Evolutionary conservation across 2,329 filamentous ascomycete genomes (phyloP).

Genomic region (Pseudogymnoascus sp.): DNA sequence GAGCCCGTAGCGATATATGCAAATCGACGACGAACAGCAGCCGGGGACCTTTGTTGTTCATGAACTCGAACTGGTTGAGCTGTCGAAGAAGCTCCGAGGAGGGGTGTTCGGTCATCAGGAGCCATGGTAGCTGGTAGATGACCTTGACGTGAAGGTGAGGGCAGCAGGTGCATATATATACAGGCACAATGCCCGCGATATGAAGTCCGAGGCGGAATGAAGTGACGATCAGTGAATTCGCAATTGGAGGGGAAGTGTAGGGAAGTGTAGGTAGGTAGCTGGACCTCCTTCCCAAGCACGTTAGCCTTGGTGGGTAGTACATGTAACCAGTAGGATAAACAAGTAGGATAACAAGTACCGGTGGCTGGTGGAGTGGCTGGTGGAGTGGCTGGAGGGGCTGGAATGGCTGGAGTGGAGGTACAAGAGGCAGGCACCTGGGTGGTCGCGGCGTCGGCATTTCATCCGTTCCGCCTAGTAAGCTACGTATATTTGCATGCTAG

Average conservation of each 20-base stretch:
- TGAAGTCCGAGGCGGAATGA: neutral
- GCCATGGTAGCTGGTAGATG: conserved; percentile 18
- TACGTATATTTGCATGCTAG: neutral
- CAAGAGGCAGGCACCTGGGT: neutral
- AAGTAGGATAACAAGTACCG: too few relatives aligned
- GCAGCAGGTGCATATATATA: neutral
- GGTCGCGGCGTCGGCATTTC: neutral
- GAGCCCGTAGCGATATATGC: conserved; percentile 54
- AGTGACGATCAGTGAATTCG: conserved; percentile 5
- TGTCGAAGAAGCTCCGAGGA: conserved; percentile 55
- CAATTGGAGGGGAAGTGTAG: neutral
- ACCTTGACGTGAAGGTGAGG: neutral
- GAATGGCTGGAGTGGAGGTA: too few relatives aligned
- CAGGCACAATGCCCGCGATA: neutral
- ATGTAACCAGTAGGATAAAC: neutral
- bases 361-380: neutral
- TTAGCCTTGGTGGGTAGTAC: neutral
- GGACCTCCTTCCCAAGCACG: conserved; percentile 4
- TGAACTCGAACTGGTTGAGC: conserved; percentile 41
- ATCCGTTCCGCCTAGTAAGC: neutral
- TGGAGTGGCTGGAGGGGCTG: neutral
- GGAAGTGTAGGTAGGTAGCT: neutral
- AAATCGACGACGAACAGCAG: conserved; percentile 54
- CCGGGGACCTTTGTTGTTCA: conserved; percentile 39
- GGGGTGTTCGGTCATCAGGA: conserved; percentile 47